A percentile compares a stretch with the other conserved stretches of the same genome.
phyloP scores from a whole-genome alignment of 2,329 filamentous ascomycete genomes.

The Ploettnerulaceae sp. region DNA sequence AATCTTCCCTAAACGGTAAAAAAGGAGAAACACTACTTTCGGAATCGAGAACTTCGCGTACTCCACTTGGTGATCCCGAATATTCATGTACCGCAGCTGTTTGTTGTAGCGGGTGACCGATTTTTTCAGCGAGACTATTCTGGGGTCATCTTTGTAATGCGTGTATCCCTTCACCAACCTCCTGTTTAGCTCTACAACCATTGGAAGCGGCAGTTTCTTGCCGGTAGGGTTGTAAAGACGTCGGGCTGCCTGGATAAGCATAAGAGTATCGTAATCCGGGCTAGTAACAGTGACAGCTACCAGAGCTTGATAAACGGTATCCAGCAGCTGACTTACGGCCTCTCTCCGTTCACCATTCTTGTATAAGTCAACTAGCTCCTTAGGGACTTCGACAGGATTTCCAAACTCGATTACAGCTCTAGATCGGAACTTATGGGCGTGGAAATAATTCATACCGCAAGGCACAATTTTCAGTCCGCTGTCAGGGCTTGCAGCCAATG shows the following conservation, averaged over 20 bases:
- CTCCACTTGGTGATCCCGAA: constrained; percentile 91
- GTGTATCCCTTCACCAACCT: constrained; percentile 87
- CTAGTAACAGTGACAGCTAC: constrained; percentile 86
- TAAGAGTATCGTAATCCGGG: constrained; percentile 92
- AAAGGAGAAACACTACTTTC: constrained; percentile 68
- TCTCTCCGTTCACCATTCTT: constrained; percentile 77
- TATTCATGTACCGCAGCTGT: constrained; percentile 75
- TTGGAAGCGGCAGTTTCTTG: constrained; percentile 86
- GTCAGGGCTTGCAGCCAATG: constrained; percentile 71
- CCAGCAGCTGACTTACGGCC: constrained; percentile 78
- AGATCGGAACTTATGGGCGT: constrained; percentile 96
- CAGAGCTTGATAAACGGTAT: constrained; percentile 80
- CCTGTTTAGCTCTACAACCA: constrained; percentile 90
- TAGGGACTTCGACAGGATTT: constrained; percentile 77
- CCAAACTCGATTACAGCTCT: constrained; percentile 95
- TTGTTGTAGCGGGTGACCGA: constrained; percentile 82
- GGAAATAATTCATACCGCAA: constrained; percentile 99
- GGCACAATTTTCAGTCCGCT: constrained; percentile 93
- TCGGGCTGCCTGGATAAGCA: constrained; percentile 90
- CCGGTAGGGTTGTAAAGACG: constrained; percentile 91
- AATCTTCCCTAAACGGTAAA: constrained; percentile 78
- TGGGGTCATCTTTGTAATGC: constrained; percentile 84
- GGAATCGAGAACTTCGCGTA: constrained; percentile 80
- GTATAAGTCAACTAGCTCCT: constrained; percentile 80
- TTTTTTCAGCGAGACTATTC: constrained; percentile 70